Evolutionary conservation across 352 stramenopile species (phyloP), one percentile per base, ranked within the genome.

Genomic region (Hyaloperonospora arabidopsidis): DNA sequence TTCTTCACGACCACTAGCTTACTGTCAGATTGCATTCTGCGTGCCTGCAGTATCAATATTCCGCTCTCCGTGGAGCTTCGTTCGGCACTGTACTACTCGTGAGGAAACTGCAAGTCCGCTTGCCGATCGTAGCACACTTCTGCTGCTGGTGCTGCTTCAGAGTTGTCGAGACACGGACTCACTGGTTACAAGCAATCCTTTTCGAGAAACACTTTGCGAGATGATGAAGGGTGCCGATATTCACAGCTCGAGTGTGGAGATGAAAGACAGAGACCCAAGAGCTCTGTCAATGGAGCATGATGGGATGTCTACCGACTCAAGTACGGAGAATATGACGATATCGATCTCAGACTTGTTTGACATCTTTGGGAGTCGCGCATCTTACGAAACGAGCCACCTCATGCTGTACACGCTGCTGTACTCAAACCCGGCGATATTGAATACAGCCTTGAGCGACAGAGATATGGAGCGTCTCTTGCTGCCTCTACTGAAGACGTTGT

Each of bases 361-460:
- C 17, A 59, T 76, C 5, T 23, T 86, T 23, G 79, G 79, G 0
- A 65, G 64, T 34, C 79, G 77, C 10, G 73, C 72, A 13, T 65
- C 74, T 15, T 88, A 78, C 53, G 82, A 93, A 51, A 63, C 74
- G 2, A 84, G 73, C 14, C 76, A 86, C 54, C 54, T 88, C 38
- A 65, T 93, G 52, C 45, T 93, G 19, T 93, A 93, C 61, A 83
- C 80, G 25, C 47, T 89, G 2, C 35, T 90, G 44, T 87, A 86
- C 60, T 74, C 74, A 10, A 86, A 86, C 40, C 41, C 68, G 17
- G 74, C 74, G 65, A 72, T 86, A 46, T 59, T 75, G 21, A 74
- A 75, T 14, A 64, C 70, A 12, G 67, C 76, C 0, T 61, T 87
- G 13, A 57, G 59, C 35, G 59, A 76, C 19, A 68, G 46, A 12